Evolutionary conservation across 2,329 filamentous ascomycete genomes (phyloP), one percentile per base, ranked within the genome.

Genomic region (Didymella arachidicola): DNA sequence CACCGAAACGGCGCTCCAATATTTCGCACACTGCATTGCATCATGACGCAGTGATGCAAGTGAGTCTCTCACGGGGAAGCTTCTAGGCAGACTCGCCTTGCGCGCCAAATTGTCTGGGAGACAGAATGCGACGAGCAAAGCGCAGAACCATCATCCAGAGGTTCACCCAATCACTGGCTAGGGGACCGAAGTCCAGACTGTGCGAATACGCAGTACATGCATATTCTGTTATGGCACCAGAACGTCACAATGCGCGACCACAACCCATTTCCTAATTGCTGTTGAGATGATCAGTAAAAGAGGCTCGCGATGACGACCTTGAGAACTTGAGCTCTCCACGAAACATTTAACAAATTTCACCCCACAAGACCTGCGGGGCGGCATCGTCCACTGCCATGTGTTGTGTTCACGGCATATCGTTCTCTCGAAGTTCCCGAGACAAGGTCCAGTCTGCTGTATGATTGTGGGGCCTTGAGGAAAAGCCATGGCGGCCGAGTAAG

Each of bases 1-100:
- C 16, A 62, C 65, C 53, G 42, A 64, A 63, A 38, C 44, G 63
- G 63, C 41, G 42, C 29, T 42, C 60, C 66, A 69, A 69, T 67
- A 70, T 36, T 65, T 45, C 43, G 11, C 27, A 38, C 32, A 44
- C 30, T 19, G 30, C 53, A 53, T 61, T 59, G 55, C 59, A 57
- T 57, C 53, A 62, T 59, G 46, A 61, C 58, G 59, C 48, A 42
- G 50, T 19, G 45, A 34, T 12, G 42, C 38, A 2, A 38, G 8
- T 29, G 34, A 47, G 42, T 11, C 41, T 42, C 42, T 30, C 25
- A 30, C 16, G 14, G 22, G 18, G 44, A 53, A 29, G 39, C 34
- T 39, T 44, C 19, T 30, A 30, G 12, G 22, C 18, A 42, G 36
- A 11, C 36, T 39, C 19, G 30, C 52, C 53, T 14, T 51, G 41